Percentiles rank a stretch among this genome's conserved stretches.
Evolutionary conservation across 2,329 filamentous ascomycete species (phyloP).

Genomic region (Ceratocystis cubensis): DNA sequence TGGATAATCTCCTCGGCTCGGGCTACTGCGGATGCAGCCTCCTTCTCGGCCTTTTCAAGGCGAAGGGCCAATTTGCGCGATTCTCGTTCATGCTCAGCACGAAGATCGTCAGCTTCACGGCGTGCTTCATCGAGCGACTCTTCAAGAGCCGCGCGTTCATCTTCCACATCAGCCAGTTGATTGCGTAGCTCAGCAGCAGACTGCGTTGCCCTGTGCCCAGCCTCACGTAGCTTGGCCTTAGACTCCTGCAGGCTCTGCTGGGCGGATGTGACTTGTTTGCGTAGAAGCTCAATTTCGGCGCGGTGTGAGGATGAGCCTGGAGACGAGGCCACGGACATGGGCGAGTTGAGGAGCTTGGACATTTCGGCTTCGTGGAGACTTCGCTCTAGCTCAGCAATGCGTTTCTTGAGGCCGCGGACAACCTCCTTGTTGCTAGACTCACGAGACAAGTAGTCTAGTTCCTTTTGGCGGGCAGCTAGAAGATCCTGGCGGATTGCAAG

Average conservation of each 20-base stretch:
- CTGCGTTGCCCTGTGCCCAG: conserved; percentile 35
- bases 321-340: conserved; percentile 24
- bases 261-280: conserved; percentile 47
- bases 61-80: conserved; percentile 37
- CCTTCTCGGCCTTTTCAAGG: conserved; percentile 39
- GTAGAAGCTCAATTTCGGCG: conserved; percentile 45
- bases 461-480: conserved; percentile 50
- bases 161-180: conserved; percentile 45
- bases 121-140: conserved; percentile 45
- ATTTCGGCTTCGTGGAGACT: conserved; percentile 53
- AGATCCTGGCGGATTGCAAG: conserved; percentile 51
- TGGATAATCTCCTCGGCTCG: conserved; percentile 26
- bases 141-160: conserved; percentile 46
- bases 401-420: conserved; percentile 50
- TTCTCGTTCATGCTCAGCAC: conserved; percentile 33
- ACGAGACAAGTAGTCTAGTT: conserved; percentile 52
- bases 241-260: conserved; percentile 48
- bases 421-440: conserved; percentile 51
- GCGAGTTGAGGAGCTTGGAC: conserved; percentile 30
- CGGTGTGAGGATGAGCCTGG: conserved; percentile 39
- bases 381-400: conserved; percentile 54
- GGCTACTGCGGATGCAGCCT: conserved; percentile 31
- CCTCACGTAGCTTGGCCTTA: conserved; percentile 38
- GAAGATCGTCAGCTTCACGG: conserved; percentile 38
- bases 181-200: conserved; percentile 38